A percentile compares a stretch with the other conserved stretches of the same genome.
Conservation (phyloP, 2,329 filamentous ascomycete species). For the Phialemonium atrogriseum region DNA sequence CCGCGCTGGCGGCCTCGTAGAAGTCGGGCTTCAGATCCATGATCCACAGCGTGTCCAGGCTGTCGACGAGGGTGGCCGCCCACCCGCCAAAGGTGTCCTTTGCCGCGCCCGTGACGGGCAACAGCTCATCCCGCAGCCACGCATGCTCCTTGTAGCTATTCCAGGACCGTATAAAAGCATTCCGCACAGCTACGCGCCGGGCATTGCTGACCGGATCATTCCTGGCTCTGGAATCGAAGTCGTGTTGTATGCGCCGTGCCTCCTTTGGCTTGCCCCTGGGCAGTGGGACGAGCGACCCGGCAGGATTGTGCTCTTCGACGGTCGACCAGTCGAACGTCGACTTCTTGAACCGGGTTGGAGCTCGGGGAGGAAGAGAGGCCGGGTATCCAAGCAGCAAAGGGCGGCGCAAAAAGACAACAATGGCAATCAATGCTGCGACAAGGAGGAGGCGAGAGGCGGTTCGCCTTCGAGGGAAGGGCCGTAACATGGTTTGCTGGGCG, state of each 20-base stretch:
- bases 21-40: conserved; percentile 53
- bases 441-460: too few relatives aligned
- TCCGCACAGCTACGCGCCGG: conserved; percentile 26
- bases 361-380: too few relatives aligned
- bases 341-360: not conserved
- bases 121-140: conserved; percentile 44
- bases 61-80: conserved; percentile 52
- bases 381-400: too few relatives aligned
- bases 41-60: conserved; percentile 54
- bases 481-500: too few relatives aligned
- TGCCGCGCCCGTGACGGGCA: conserved; percentile 35
- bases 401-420: too few relatives aligned
- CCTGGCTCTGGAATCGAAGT: conserved; percentile 20
- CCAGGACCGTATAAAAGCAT: conserved; percentile 36
- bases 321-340: conserved; percentile 13
- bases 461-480: too few relatives aligned
- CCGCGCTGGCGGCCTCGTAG: conserved; percentile 39
- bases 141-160: conserved; percentile 42
- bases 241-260: conserved; percentile 15
- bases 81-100: conserved; percentile 44
- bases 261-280: conserved; percentile 7
- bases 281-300: conserved; percentile 16
- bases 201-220: conserved; percentile 8
- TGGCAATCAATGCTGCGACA: too few relatives aligned
- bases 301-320: conserved; percentile 12